Percentiles rank a stretch among this genome's conserved stretches.
Evolutionary conservation across 306 rosid genomes (phyloP).

Genomic region (Prosopis cineraria): DNA sequence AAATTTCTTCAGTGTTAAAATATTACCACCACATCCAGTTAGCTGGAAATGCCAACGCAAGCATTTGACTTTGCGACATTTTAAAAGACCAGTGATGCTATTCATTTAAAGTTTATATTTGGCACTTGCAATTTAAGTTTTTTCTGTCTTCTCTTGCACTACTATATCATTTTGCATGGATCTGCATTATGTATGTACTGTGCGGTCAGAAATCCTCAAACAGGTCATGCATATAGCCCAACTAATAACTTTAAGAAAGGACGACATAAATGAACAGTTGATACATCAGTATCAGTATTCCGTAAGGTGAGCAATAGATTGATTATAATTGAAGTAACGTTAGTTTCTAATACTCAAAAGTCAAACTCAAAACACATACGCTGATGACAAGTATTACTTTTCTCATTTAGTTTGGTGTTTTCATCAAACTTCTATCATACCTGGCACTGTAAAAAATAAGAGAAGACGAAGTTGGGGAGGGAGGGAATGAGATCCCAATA

Average conservation of each 20-base stretch:
- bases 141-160: too few species aligned
- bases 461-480: constrained; percentile 58
- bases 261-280: background rate
- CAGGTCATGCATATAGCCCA: too few species aligned
- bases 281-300: background rate
- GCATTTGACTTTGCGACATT: background rate
- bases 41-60: background rate
- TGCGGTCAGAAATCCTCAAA: too few species aligned
- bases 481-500: constrained; percentile 85
- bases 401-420: constrained; percentile 15
- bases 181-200: background rate
- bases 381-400: background rate
- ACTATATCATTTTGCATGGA: background rate
- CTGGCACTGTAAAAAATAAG: constrained; percentile 91
- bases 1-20: too few species aligned
- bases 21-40: background rate
- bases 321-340: background rate
- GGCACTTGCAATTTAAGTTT: background rate
- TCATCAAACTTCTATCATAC: constrained; percentile 35
- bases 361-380: background rate
- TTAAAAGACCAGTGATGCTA: background rate
- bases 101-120: background rate
- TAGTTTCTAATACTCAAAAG: too few species aligned
- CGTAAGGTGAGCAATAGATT: background rate
- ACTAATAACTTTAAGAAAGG: background rate